A percentile compares a stretch with the other conserved stretches of the same genome.
Evolutionary conservation across 257 asterid species (phyloP).

Genomic region (Coffea canephora): DNA sequence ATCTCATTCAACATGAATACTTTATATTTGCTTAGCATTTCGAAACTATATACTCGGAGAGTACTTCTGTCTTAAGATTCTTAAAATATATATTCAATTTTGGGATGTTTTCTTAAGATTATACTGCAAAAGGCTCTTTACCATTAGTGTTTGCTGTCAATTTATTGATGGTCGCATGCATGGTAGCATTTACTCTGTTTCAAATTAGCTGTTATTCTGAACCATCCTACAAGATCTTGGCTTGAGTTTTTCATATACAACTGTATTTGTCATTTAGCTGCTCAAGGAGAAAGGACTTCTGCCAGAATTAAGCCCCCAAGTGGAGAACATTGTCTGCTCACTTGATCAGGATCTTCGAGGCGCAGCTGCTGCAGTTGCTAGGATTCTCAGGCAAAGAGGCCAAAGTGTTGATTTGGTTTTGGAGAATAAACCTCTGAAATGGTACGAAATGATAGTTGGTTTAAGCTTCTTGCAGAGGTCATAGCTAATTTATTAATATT

Average conservation of each 20-base stretch:
- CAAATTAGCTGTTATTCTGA: background rate
- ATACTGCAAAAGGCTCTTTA: background rate
- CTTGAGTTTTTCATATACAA: background rate
- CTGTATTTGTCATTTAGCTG: conserved; percentile 44
- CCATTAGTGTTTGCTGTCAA: background rate
- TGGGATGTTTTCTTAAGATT: background rate
- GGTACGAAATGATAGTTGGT: conserved; percentile 36
- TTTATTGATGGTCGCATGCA: background rate
- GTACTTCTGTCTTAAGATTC: background rate
- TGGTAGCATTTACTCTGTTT: background rate
- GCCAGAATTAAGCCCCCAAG: conserved; percentile 66
- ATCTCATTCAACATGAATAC: no score
- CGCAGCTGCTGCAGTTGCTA: conserved; percentile 73
- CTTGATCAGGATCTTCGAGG: conserved; percentile 76
- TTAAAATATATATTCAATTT: no score
- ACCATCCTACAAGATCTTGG: background rate
- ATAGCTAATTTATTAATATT: no score
- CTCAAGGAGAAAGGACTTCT: conserved; percentile 84
- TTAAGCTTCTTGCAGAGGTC: no score
- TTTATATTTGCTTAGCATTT: no score
- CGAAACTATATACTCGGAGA: no score
- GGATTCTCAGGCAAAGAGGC: conserved; percentile 75
- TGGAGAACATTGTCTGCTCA: conserved; percentile 82
- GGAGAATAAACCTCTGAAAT: conserved; percentile 88
- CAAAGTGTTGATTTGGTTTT: conserved; percentile 84